Conservation (phyloP, 1,284 basidiomycete genomes). For the Ustilago nuda region DNA sequence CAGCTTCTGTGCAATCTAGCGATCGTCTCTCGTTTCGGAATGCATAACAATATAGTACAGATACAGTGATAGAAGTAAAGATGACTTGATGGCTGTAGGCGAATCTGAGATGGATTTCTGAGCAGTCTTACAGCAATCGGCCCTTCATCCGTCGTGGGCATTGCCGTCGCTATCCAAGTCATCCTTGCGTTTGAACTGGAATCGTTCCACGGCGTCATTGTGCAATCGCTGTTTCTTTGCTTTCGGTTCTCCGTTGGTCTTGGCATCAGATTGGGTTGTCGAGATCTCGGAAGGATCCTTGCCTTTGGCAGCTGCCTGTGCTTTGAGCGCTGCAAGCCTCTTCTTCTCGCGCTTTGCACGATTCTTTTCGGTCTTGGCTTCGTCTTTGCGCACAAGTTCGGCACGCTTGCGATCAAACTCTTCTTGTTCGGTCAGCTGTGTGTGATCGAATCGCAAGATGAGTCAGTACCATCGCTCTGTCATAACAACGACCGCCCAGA, state of each 20-base stretch:
- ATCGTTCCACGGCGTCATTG: slow-evolving; percentile 24
- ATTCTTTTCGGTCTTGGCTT: slow-evolving; percentile 65
- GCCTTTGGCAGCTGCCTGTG: slow-evolving; percentile 36
- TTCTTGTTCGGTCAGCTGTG: slow-evolving; percentile 49
- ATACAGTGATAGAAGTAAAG: background rate
- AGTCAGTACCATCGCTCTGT: background rate
- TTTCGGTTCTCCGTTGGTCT: slow-evolving; percentile 19
- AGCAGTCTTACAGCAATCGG: background rate
- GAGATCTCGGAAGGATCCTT: slow-evolving; percentile 14
- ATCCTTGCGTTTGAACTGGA: slow-evolving; percentile 34
- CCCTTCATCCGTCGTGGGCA: background rate
- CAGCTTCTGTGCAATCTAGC: background rate
- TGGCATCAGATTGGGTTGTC: background rate
- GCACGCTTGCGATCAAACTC: slow-evolving; percentile 51
- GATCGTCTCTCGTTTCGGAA: background rate
- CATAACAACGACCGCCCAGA: background rate
- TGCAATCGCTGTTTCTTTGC: slow-evolving; percentile 38
- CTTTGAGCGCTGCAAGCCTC: slow-evolving; percentile 50
- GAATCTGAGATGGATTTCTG: background rate
- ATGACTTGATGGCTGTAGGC: background rate
- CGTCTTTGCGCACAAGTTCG: slow-evolving; percentile 64
- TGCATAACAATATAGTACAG: slow-evolving; percentile 4
- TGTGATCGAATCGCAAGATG: background rate
- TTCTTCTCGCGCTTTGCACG: slow-evolving; percentile 65
- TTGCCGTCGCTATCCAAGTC: slow-evolving; percentile 16